Evolutionary conservation across 805 yeast species (phyloP).

Genomic region (Ogataea haglerorum): DNA sequence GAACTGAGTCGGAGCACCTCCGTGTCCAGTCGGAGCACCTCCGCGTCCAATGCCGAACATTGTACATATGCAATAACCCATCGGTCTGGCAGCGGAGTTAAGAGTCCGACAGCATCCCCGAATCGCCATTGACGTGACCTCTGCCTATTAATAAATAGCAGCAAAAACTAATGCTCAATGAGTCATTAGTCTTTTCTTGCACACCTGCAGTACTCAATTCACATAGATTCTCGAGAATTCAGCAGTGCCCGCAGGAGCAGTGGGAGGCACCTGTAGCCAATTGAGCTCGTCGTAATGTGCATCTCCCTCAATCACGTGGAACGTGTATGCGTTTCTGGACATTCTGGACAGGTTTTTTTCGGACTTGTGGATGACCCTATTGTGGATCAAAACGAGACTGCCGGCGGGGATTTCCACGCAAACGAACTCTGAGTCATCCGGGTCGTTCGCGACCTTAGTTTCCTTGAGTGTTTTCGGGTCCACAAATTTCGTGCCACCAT

Average conservation of each 20-base stretch:
- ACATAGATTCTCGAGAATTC: not conserved
- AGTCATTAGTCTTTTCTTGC: no score
- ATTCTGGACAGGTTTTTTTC: slow-evolving; percentile 51
- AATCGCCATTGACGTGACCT: no score
- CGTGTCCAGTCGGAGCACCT: no score
- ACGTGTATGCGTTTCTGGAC: slow-evolving; percentile 74
- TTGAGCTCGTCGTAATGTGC: slow-evolving; percentile 59
- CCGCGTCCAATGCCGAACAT: no score
- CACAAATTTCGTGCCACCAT: slow-evolving; percentile 57
- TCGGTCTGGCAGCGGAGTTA: no score
- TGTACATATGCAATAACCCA: no score
- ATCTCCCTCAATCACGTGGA: slow-evolving; percentile 72
- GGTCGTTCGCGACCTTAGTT: slow-evolving; percentile 25
- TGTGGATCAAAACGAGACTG: slow-evolving; percentile 65
- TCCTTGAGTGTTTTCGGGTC: slow-evolving; percentile 23
- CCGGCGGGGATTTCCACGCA: slow-evolving; percentile 67
- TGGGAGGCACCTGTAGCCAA: slow-evolving; percentile 76
- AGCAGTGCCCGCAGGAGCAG: slow-evolving; percentile 20
- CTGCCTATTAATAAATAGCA: no score
- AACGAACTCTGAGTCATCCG: slow-evolving; percentile 40
- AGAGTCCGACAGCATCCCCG: no score
- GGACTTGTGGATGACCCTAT: slow-evolving; percentile 68
- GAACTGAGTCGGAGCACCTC: no score
- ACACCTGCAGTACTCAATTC: no score
- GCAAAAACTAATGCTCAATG: no score